Evolutionary conservation across 169 alveolate genomes (phyloP), one percentile per base, ranked within the genome.

Genomic region (Cryptosporidium canis): DNA sequence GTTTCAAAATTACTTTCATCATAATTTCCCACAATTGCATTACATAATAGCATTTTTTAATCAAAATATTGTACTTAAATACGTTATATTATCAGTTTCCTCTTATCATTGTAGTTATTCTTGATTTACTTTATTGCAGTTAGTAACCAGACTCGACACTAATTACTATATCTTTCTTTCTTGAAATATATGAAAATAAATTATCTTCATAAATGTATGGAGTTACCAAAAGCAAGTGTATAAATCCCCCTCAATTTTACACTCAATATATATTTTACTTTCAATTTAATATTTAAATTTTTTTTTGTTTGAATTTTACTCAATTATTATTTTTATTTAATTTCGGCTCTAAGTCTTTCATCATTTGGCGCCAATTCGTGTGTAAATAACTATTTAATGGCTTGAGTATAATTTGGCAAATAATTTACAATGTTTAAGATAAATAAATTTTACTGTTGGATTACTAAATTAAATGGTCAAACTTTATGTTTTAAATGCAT

Each of bases 311-410:
- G n/a, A 18, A 24, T 58, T 58, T 58, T 58, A 61, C 47, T 31
- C n/a, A 61, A 61, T 61, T 58, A 2, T 21, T 11, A 9, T 37
- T 44, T 67, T 18, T 7, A 21, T n/a, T 8, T 67, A 21, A 35
- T 65, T 65, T 31, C 16, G 27, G 58, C 55, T 39, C 33, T 67
- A 47, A 67, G 61, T 67, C 48, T 61, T 61, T 3, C 45, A n/a
- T 67, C 65, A 3, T 67, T 44, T 67, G 83, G 83, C 83, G 83
- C 66, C 83, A 67, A 18, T 27, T 35, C 83, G 83, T 67, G 83
- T 67, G 83, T 67, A 67, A 67, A 41, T 35, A 64, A 7, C 37
- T 39, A n/a, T 65, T 6, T 29, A 45, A 37, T 65, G 41, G 41
- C 77, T 14, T 8, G 6, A 18, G 6, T 14, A 16, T 12, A 35